Conservation (phyloP, 2,329 filamentous ascomycete species). For the Pyricularia grisea region DNA sequence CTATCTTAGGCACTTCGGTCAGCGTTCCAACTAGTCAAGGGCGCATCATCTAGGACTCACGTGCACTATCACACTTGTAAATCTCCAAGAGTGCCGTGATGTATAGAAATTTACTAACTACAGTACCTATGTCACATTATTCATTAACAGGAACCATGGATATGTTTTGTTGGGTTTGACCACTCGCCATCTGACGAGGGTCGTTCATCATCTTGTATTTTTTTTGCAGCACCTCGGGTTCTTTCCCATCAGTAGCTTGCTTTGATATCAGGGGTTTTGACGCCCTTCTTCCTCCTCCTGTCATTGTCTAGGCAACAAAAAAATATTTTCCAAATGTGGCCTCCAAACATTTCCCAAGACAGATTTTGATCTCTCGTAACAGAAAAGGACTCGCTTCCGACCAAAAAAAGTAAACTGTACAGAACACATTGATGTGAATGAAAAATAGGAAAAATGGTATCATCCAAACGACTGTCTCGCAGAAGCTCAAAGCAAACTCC, state of each 20-base stretch:
- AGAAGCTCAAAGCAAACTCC: neutral
- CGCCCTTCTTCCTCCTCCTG: neutral
- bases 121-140: neutral
- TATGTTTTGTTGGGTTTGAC: neutral
- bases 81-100: neutral
- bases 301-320: neutral
- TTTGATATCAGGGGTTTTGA: neutral
- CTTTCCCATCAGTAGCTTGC: neutral
- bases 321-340: neutral
- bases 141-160: neutral
- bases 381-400: neutral
- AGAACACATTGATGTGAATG: neutral
- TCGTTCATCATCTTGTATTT: neutral
- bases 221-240: neutral
- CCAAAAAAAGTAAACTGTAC: neutral
- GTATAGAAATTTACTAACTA: neutral
- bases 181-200: neutral
- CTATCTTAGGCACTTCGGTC: too few relatives aligned
- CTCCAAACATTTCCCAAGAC: neutral
- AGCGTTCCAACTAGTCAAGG: neutral
- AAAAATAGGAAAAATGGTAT: slow-evolving; percentile 1
- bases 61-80: neutral
- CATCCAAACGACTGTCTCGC: neutral
- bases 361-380: neutral
- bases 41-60: neutral